These are phyloP conservation scores for Phytophthora niederhauseri DNA, from an alignment of 352 stramenopile species.

Conservation along the genomic window DNA sequence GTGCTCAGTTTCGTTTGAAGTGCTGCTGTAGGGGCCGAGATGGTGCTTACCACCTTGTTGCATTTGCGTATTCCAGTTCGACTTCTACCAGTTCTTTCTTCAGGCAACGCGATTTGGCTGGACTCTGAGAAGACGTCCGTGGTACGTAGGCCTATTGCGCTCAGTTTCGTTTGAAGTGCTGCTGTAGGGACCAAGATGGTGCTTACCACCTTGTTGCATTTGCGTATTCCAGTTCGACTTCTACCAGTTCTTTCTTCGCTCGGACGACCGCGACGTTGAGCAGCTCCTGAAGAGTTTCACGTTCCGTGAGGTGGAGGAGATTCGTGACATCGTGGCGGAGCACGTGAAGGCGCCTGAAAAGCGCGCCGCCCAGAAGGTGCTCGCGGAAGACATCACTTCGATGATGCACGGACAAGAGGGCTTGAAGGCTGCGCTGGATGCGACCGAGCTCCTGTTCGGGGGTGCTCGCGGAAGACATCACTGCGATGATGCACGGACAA, in stretches of 20 bases:
- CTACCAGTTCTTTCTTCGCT: constrained; percentile 93
- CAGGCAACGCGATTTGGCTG: constrained; percentile 6
- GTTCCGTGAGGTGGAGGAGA: constrained; percentile 94
- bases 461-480: constrained; percentile 91
- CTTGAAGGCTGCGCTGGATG: constrained; percentile 58
- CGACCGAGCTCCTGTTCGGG: constrained; percentile 74
- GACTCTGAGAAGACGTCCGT: too few relatives aligned
- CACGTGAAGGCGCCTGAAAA: constrained; percentile 84
- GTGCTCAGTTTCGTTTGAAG: too few relatives aligned
- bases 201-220: background rate
- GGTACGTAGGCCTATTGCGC: too few relatives aligned
- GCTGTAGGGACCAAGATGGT: background rate
- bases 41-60: background rate
- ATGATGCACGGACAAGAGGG: constrained; percentile 95
- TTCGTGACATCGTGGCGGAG: constrained; percentile 87
- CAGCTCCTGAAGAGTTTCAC: constrained; percentile 98
- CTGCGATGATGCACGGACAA: constrained; percentile 93
- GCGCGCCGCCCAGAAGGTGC: constrained; percentile 67
- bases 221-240: constrained; percentile 81
- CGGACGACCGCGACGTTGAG: constrained; percentile 93
- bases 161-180: background rate
- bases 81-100: constrained; percentile 95
- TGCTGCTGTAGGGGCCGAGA: background rate
- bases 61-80: constrained; percentile 59
- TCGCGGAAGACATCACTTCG: constrained; percentile 87